phyloP scores from a whole-genome alignment of 148 eudicot species.

The Rhododendron kiyosumense region DNA sequence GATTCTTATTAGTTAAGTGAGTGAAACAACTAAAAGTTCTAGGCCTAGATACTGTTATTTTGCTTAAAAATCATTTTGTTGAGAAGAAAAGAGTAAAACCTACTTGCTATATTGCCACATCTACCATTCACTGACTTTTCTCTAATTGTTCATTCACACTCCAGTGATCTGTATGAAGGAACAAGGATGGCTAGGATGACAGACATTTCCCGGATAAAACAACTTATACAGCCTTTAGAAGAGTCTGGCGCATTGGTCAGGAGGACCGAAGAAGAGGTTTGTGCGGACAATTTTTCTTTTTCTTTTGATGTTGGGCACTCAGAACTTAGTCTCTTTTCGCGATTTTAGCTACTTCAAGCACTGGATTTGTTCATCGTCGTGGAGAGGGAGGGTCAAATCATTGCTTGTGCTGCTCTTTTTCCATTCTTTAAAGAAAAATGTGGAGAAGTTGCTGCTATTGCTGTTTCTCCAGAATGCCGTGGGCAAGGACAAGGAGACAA shows the following conservation, averaged over 20 bases:
- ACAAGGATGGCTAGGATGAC: slow-evolving; percentile 70
- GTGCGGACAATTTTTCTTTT: not conserved
- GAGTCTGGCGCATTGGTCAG: slow-evolving; percentile 82
- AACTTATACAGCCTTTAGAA: slow-evolving; percentile 72
- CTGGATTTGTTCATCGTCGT: slow-evolving; percentile 71
- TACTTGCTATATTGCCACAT: not conserved
- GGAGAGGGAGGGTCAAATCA: slow-evolving; percentile 95
- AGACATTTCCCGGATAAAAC: slow-evolving; percentile 67
- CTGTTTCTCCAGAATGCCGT: slow-evolving; percentile 95
- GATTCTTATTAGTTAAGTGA: not conserved
- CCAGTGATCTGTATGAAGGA: slow-evolving; percentile 96
- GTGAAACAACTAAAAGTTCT: not conserved
- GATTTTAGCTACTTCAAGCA: slow-evolving; percentile 55
- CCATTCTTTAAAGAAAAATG: slow-evolving; percentile 80
- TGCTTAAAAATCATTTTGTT: not conserved
- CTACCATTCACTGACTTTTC: not conserved
- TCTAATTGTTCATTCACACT: not conserved
- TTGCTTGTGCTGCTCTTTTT: slow-evolving; percentile 90
- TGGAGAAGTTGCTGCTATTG: slow-evolving; percentile 94
- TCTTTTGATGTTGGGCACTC: not conserved
- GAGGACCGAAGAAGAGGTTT: slow-evolving; percentile 85
- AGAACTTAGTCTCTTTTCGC: slow-evolving; percentile 4
- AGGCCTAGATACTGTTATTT: not conserved
- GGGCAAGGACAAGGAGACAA: slow-evolving; percentile 98
- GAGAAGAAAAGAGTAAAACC: not conserved